Percentiles rank a stretch among this genome's conserved stretches.
Conservation (phyloP, 1,284 basidiomycete genomes). For the Rhodotorula mucilaginosa region DNA sequence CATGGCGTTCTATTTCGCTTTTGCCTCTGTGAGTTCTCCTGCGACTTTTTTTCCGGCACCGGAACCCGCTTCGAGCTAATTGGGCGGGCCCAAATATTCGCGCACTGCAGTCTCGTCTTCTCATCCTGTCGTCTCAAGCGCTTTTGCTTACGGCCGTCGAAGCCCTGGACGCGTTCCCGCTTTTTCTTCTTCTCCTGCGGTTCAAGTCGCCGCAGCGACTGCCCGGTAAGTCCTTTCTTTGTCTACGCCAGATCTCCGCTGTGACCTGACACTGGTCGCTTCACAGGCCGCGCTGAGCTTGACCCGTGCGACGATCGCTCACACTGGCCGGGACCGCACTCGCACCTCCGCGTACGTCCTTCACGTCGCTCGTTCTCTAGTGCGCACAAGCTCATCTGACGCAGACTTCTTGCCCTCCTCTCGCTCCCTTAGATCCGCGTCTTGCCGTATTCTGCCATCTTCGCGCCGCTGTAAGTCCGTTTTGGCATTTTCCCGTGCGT, state of each 20-base stretch:
- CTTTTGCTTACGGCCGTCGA: conserved; percentile 64
- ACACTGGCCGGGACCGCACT: background rate
- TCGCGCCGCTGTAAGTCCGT: conserved; percentile 1
- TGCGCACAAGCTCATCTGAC: too few species aligned
- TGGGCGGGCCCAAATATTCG: background rate
- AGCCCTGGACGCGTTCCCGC: conserved; percentile 83
- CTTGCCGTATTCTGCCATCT: background rate
- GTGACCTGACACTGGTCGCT: background rate
- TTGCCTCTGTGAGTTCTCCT: conserved; percentile 62
- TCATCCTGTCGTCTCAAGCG: conserved; percentile 61
- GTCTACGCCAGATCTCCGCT: background rate
- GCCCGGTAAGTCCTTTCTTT: conserved; percentile 59
- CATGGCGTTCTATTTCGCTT: conserved; percentile 76
- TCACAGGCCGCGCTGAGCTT: background rate
- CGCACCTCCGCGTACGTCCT: conserved; percentile 1
- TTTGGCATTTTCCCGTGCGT: background rate
- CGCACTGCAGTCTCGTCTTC: conserved; percentile 7
- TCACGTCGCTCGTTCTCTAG: too few species aligned
- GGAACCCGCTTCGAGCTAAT: background rate
- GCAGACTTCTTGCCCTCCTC: background rate
- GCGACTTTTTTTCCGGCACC: background rate
- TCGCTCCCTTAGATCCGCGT: background rate
- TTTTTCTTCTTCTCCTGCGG: conserved; percentile 83
- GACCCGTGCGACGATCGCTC: background rate
- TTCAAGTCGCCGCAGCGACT: conserved; percentile 78